These are phyloP conservation scores for Lophiotrema nucula DNA, from an alignment of 495 filamentous ascomycete species.

Conservation along the genomic window DNA sequence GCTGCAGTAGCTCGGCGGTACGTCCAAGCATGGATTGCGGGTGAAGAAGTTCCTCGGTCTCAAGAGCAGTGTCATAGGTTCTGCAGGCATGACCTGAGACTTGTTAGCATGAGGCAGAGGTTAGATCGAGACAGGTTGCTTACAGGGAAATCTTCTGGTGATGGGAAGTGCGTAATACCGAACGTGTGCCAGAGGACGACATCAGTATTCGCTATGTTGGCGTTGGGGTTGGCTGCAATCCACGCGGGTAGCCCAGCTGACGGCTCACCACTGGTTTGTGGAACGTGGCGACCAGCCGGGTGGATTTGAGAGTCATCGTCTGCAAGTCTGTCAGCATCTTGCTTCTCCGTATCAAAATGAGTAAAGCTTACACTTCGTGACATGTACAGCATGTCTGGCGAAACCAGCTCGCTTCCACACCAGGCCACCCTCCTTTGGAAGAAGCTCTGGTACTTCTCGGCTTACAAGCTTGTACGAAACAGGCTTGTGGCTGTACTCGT, in stretches of 20 bases:
- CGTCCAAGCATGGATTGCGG: slow-evolving; percentile 82
- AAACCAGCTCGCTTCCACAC: slow-evolving; percentile 96
- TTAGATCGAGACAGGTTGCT: too few species aligned
- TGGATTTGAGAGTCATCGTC: slow-evolving; percentile 84
- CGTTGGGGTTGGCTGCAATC: slow-evolving; percentile 71
- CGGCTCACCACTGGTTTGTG: slow-evolving; percentile 85
- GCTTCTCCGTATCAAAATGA: not conserved
- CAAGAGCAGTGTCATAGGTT: slow-evolving; percentile 82
- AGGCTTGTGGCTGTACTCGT: slow-evolving; percentile 82
- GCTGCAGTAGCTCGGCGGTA: slow-evolving; percentile 73
- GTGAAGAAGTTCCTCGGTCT: slow-evolving; percentile 86
- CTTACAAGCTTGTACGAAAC: slow-evolving; percentile 91
- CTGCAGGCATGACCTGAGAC: slow-evolving; percentile 94
- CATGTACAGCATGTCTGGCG: slow-evolving; percentile 84
- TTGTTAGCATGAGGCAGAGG: too few species aligned
- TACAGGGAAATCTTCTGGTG: slow-evolving; percentile 91
- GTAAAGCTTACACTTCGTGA: slow-evolving; percentile 74
- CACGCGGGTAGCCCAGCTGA: slow-evolving; percentile 76
- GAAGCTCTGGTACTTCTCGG: slow-evolving; percentile 71
- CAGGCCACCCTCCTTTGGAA: slow-evolving; percentile 80
- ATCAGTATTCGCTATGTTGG: slow-evolving; percentile 78
- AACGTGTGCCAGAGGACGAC: slow-evolving; percentile 97
- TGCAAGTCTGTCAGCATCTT: slow-evolving; percentile 35
- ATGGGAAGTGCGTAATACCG: slow-evolving; percentile 86
- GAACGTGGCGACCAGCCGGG: slow-evolving; percentile 90